A percentile compares a stretch with the other conserved stretches of the same genome.
These are phyloP conservation scores for Singerocomus rubriflavus DNA, from an alignment of 1,284 basidiomycete genomes.

Conservation along the genomic window DNA sequence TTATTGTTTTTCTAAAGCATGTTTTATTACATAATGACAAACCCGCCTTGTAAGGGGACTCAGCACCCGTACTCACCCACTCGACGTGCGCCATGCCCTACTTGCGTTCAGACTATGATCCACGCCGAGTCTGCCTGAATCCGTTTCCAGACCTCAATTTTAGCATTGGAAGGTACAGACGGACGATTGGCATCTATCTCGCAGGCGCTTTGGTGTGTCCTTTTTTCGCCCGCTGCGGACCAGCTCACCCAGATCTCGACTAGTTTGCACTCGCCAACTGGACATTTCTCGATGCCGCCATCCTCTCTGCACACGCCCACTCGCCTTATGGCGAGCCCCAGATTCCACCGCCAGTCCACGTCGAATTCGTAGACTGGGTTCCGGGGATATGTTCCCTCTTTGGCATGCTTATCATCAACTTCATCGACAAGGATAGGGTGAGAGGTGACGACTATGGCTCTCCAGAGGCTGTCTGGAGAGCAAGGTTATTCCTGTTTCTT, in stretches of 20 bases:
- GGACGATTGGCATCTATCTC: conserved; percentile 86
- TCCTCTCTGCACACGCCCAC: conserved; percentile 82
- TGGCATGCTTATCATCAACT: conserved; percentile 89
- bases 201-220: conserved; percentile 83
- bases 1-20: not conserved
- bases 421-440: conserved; percentile 94
- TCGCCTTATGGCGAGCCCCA: conserved; percentile 68
- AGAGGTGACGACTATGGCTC: conserved; percentile 84
- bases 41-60: no score
- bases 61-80: not conserved
- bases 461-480: conserved; percentile 83
- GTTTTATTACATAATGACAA: conserved; percentile 19
- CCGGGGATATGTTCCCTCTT: conserved; percentile 93
- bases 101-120: conserved; percentile 78
- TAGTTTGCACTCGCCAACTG: conserved; percentile 94
- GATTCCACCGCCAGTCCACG: conserved; percentile 77
- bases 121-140: conserved; percentile 78
- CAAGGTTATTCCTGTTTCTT: conserved; percentile 87
- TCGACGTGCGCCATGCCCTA: conserved; percentile 10
- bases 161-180: conserved; percentile 55
- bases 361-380: conserved; percentile 92
- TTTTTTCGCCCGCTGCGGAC: not conserved
- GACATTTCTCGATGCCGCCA: conserved; percentile 93
- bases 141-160: conserved; percentile 65
- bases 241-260: not conserved